Base-by-base conservation (phyloP, 768 basidiomycete species). In the Boletus sensibilis region DNA sequence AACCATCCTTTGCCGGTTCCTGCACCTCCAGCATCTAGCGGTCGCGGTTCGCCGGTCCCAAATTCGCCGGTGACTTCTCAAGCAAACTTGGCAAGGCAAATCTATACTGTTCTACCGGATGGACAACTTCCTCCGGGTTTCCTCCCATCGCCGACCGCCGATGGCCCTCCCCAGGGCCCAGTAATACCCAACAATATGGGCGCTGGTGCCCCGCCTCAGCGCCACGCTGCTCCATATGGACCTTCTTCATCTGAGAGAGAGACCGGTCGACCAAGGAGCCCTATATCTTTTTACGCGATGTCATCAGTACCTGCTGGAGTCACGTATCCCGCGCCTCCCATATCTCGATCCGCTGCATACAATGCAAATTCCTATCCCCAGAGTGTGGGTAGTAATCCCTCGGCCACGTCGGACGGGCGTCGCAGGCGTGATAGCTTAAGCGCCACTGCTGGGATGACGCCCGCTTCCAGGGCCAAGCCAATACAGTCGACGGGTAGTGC, bases 291-390 rank as follows among this genome's bases (percentile, higher is more conserved):
- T 25, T 72, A 72, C 16, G 64, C 70, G 3, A 27, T 61, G 13
- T 62, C 70, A 11, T 61, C 70, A 9, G 62, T 66, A 9, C 70
- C 70, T 33, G 16, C 55, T 10, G 70, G 64, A 0, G 25, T 70
- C 38, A 58, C 59, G 3, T 72, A 72, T 31, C 68, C 70, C 8
- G 64, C 53, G 1, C 70, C 70, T 34, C 72, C 70, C 14, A 51
- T 72, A 41, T 59, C 66, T 18, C 71, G 70, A 23, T 63, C 64
- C 0, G 59, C 62, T n/a, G 16, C 52, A 5, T 66, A 57, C 49
- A 57, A 45, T 3, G 52, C 40, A 14, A 39, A 42, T 9, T 1
- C 43, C 5, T 27, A 58, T 47, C 23, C 52, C 41, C 54, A 56
- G 20, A 46, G 41, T 11, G 50, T 49, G 0, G 41, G 46, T 1